Percentiles rank a stretch among this genome's conserved stretches.
Evolutionary conservation across 2,329 filamentous ascomycete species (phyloP).

Genomic region (Colletotrichum zoysiae): DNA sequence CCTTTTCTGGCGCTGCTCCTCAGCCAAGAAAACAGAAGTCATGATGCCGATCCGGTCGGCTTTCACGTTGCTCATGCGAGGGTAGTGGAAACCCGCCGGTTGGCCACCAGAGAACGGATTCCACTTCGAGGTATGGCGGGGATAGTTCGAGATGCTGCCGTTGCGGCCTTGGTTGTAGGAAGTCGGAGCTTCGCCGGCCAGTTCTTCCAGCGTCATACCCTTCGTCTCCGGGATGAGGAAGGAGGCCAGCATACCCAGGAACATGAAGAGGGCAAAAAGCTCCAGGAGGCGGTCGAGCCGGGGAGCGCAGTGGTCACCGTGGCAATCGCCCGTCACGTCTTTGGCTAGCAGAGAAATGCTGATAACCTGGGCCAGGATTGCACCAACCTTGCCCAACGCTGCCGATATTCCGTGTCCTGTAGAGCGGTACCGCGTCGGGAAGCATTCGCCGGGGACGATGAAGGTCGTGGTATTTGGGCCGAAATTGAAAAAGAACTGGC

Average conservation of each 20-base stretch:
- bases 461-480: conserved; percentile 77
- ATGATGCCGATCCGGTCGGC: conserved; percentile 56
- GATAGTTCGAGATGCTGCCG: conserved; percentile 58
- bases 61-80: conserved; percentile 50
- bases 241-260: conserved; percentile 75
- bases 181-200: conserved; percentile 75
- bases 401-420: conserved; percentile 75
- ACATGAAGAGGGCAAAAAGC: conserved; percentile 85
- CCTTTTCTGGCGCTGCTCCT: conserved; percentile 40
- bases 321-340: conserved; percentile 64
- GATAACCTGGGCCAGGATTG: conserved; percentile 75
- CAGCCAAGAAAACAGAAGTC: conserved; percentile 54
- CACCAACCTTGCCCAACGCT: conserved; percentile 75
- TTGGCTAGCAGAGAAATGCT: conserved; percentile 72
- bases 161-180: conserved; percentile 67
- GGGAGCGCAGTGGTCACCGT: conserved; percentile 62
- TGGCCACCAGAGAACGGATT: conserved; percentile 64
- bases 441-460: conserved; percentile 74
- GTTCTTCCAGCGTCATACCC: conserved; percentile 77
- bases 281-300: conserved; percentile 82
- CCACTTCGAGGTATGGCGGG: conserved; percentile 52
- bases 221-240: conserved; percentile 84
- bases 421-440: conserved; percentile 72
- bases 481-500: conserved; percentile 76
- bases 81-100: conserved; percentile 64